phyloP scores from a whole-genome alignment of 768 basidiomycete species.

The Grammothele lineata region DNA sequence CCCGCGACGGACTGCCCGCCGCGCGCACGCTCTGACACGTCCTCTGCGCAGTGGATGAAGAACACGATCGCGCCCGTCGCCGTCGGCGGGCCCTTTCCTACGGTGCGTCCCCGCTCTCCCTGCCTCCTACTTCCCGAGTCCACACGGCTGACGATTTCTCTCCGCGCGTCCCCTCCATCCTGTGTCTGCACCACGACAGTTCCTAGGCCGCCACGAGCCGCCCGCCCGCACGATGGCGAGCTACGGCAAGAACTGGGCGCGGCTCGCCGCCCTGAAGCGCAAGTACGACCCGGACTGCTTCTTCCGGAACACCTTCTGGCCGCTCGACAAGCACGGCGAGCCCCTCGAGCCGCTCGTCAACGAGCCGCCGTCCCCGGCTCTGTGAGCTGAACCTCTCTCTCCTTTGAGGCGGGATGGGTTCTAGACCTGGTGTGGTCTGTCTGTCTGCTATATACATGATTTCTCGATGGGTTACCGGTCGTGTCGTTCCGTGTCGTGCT shows the following conservation, averaged over 20 bases:
- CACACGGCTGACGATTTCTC: too few species aligned
- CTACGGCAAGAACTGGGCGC: slow-evolving; percentile 72
- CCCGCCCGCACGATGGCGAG: slow-evolving; percentile 58
- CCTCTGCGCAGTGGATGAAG: slow-evolving; percentile 62
- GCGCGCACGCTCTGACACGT: background rate
- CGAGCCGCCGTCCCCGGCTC: slow-evolving; percentile 47
- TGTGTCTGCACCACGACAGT: slow-evolving; percentile 52
- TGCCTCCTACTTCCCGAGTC: background rate
- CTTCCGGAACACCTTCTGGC: slow-evolving; percentile 81
- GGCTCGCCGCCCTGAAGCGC: slow-evolving; percentile 66
- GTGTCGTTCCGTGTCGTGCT: too few species aligned
- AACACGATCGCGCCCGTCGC: slow-evolving; percentile 67
- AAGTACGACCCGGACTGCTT: slow-evolving; percentile 73
- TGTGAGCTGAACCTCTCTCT: too few species aligned
- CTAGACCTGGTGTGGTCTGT: too few species aligned
- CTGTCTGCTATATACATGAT: too few species aligned
- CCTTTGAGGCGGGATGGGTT: too few species aligned
- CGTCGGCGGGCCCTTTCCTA: slow-evolving; percentile 79
- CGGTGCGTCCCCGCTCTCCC: slow-evolving; percentile 50
- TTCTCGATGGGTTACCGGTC: too few species aligned
- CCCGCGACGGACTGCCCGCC: too few species aligned
- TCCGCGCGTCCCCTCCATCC: background rate
- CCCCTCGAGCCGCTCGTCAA: slow-evolving; percentile 53
- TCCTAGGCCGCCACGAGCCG: slow-evolving; percentile 69
- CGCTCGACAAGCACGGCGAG: slow-evolving; percentile 54